These are phyloP conservation scores for Lophiostoma macrostomum DNA, from an alignment of 495 filamentous ascomycete species.

Conservation along the genomic window DNA sequence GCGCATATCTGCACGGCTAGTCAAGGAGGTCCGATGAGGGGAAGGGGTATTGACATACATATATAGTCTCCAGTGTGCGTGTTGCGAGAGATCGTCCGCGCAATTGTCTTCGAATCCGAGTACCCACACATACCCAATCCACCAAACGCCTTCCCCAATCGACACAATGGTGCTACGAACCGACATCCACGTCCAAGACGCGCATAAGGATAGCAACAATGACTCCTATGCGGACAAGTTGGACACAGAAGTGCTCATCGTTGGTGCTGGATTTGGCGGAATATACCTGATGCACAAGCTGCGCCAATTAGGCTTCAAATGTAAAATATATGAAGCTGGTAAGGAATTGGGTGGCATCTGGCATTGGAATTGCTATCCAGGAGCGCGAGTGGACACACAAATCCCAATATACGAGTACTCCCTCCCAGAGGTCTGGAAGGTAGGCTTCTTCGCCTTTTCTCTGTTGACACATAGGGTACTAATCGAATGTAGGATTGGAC, in stretches of 20 bases:
- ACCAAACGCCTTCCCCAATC: background rate
- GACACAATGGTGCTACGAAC: constrained; percentile 29
- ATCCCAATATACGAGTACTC: constrained; percentile 45
- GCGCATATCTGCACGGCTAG: no score
- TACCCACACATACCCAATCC: no score
- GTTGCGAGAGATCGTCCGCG: background rate
- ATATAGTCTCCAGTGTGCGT: no score
- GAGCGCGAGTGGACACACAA: constrained; percentile 46
- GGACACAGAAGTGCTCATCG: constrained; percentile 47
- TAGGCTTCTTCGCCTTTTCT: constrained; percentile 7
- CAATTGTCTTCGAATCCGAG: background rate
- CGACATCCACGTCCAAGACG: constrained; percentile 30
- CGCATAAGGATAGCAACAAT: constrained; percentile 1
- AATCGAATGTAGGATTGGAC: constrained; percentile 39
- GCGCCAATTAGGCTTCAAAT: constrained; percentile 44
- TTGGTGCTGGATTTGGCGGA: constrained; percentile 54
- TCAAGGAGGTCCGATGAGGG: no score
- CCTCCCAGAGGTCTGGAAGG: constrained; percentile 43
- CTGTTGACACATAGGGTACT: no score
- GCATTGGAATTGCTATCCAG: constrained; percentile 49
- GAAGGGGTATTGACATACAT: no score
- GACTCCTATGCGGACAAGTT: constrained; percentile 32
- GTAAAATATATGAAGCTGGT: constrained; percentile 48
- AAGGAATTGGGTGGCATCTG: constrained; percentile 52
- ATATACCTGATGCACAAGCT: constrained; percentile 46